phyloP scores from a whole-genome alignment of 2,329 filamentous ascomycete species.

The Aspergillus sp. region DNA sequence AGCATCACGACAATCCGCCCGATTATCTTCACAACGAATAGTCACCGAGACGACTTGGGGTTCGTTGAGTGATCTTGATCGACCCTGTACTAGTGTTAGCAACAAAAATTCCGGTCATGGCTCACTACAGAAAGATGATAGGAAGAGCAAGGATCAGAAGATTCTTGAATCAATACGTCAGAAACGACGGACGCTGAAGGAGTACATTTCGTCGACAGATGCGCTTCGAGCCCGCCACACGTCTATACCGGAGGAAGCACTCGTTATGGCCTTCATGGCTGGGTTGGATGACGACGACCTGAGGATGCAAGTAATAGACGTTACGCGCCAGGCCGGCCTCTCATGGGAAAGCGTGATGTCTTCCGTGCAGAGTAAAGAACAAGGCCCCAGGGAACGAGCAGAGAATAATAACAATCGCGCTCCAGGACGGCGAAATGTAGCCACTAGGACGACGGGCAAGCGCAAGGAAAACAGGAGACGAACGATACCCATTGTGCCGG shows the following conservation, averaged over 20 bases:
- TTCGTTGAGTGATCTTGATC: background rate
- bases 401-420: background rate
- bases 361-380: conserved; percentile 13
- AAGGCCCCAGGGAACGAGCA: background rate
- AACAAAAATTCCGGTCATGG: background rate
- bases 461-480: conserved; percentile 19
- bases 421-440: background rate
- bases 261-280: conserved; percentile 32
- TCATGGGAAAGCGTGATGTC: conserved; percentile 22
- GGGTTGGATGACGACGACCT: conserved; percentile 26
- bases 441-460: too few species aligned
- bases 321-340: conserved; percentile 26
- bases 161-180: background rate
- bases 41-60: conserved; percentile 17
- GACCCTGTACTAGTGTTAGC: background rate
- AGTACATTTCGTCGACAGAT: conserved; percentile 28
- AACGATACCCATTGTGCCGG: conserved; percentile 29
- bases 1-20: background rate
- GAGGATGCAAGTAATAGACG: conserved; percentile 21
- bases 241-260: conserved; percentile 17
- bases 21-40: background rate
- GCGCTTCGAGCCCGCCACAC: conserved; percentile 17
- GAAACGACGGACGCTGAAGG: conserved; percentile 15
- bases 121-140: background rate
- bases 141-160: background rate